phyloP scores from a whole-genome alignment of 2,329 filamentous ascomycete species.

The Colletotrichum cuscutae region DNA sequence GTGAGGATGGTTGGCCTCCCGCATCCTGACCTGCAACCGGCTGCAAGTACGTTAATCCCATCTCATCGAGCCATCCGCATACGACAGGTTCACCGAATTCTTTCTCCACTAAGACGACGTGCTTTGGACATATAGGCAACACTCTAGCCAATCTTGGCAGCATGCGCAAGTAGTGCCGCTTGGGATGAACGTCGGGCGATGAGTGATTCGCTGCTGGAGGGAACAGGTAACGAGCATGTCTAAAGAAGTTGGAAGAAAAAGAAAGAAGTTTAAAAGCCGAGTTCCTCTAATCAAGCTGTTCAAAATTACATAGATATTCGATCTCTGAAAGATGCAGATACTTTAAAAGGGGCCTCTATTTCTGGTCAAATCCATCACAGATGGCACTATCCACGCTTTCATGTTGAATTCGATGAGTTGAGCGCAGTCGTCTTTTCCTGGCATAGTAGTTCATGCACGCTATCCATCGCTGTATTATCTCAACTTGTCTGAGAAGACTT shows the following conservation, averaged over 20 bases:
- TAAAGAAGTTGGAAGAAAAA: background rate
- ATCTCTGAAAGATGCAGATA: background rate
- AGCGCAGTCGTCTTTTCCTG: background rate
- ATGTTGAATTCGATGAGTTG: background rate
- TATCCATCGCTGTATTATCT: background rate
- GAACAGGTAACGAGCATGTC: background rate
- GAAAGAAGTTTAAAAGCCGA: background rate
- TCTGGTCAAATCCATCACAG: background rate
- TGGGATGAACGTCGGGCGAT: background rate
- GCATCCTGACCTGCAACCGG: background rate
- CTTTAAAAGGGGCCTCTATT: background rate
- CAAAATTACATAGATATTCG: background rate
- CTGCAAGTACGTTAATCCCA: background rate
- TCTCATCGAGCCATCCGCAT: background rate
- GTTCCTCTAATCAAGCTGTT: background rate
- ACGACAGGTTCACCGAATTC: background rate
- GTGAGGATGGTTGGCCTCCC: background rate
- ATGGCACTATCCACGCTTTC: background rate
- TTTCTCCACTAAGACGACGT: background rate
- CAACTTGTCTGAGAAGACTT: background rate
- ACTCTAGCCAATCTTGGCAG: background rate
- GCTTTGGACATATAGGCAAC: background rate
- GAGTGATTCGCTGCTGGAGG: background rate
- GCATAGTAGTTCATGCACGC: background rate
- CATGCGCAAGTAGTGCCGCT: background rate